Evolutionary conservation across 208 protist species (phyloP), one percentile per base, ranked within the genome.

Genomic region (Trypanosoma mega): DNA sequence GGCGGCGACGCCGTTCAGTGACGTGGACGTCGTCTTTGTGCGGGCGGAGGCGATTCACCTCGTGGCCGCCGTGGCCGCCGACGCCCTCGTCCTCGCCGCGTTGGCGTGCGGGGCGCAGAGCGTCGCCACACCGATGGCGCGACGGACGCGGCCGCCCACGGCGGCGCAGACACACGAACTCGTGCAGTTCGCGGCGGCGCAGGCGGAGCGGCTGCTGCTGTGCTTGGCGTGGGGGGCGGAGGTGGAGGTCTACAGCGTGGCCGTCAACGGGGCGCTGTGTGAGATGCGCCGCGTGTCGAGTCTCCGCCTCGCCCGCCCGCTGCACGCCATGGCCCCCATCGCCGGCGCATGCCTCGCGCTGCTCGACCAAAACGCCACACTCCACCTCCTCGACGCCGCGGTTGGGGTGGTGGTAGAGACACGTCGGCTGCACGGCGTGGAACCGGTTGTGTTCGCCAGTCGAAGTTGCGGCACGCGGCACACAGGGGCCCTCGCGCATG

Each of bases 341-440:
- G 68, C 53, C 0, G 72, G 66, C 9, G 47, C 52, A 34, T 82
- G 62, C 53, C 34, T 89, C 24, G 21, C 85, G 2, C 27, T 87
- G 36, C 47, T 85, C 21, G 78, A 89, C 60, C 55, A 80, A 47
- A 61, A 76, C 18, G 57, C 68, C 44, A 20, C 51, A 23, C 56
- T 78, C 4, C 66, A 73, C 23, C 53, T 93, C 29, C 62, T 91
- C 57, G 83, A 94, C 41, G 73, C 67, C 3, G 65, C 72, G 5
- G 74, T 75, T 9, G 81, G 52, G 14, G 71, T 80, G 9, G 57
- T 91, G 46, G 78, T 81, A 37, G 87, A 94, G 67, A 54, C 72
- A 63, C 63, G 52, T 23, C n/a, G 53, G 69, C 31, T 59, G 30
- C 34, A 52, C 33, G 24, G 52, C 3, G 34, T 86, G 6, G 80